Percentiles rank a stretch among this genome's conserved stretches.
phyloP scores from a whole-genome alignment of 495 filamentous ascomycete genomes.

The Parmelia sp. region DNA sequence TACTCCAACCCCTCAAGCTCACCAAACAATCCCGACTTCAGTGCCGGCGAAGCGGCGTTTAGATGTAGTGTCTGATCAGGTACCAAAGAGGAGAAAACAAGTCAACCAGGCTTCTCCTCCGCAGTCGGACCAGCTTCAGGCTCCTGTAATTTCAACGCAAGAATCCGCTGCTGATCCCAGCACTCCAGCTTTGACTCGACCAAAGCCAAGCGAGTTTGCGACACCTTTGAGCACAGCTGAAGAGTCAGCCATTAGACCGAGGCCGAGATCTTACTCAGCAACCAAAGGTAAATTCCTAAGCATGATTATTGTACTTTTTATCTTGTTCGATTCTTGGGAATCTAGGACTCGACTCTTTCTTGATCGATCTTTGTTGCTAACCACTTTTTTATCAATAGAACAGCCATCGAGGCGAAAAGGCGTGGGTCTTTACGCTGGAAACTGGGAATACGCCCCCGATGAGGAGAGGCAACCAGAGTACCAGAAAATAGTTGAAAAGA shows the following conservation, averaged over 20 bases:
- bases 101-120: not conserved
- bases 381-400: not conserved
- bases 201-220: not conserved
- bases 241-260: not conserved
- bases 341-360: not conserved
- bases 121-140: not conserved
- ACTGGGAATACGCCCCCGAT: conserved; percentile 1
- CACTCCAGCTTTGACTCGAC: not conserved
- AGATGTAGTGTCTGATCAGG: not conserved
- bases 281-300: not conserved
- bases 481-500: not conserved
- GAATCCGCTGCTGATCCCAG: not conserved
- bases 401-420: not conserved
- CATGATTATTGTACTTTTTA: not conserved
- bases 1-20: not conserved
- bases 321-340: not conserved
- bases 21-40: not conserved
- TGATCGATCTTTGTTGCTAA: not conserved
- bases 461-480: not conserved
- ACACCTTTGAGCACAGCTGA: not conserved
- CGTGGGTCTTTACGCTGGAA: not conserved
- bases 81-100: not conserved
- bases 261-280: not conserved
- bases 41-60: not conserved
- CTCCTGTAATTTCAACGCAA: not conserved